Evolutionary conservation across 2,329 filamentous ascomycete genomes (phyloP), one percentile per base, ranked within the genome.

Genomic region (Biscogniauxia sp.): DNA sequence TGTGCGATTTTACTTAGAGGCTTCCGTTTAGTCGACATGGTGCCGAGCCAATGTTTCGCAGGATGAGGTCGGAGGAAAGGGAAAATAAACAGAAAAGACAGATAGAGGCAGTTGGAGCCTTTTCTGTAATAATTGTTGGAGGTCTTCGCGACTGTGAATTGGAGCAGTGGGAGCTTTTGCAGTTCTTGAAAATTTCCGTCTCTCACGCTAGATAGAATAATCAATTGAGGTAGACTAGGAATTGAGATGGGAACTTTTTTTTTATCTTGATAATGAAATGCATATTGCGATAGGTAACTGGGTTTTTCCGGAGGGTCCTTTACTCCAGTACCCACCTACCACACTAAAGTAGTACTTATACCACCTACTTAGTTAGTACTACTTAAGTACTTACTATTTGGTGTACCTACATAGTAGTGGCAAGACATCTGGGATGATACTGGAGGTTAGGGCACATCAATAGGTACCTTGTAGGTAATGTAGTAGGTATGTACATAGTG

Each of bases 1-100:
- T 81, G 76, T 60, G 82, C 84, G 69, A 88, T 78, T 75, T 82
- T 83, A 64, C 80, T 78, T 62, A 83, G 76, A 60, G 81, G 78
- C 80, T 87, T 88, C 72, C 85, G 79, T 75, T 86, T 88, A 52
- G 84, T 82, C 63, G 85, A 84, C 82, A 87, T 86, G 62, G 63
- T 72, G 57, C 37, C 55, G 54, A 20, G 17, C 51, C 55, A 52
- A 26, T 56, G 51, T 17, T 28, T 26, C 23, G 54, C 19, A 53
- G 11, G 26, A 63, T 45, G 23, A 20, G 5, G 28, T 41, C 26
- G 20, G 15, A 19, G 15, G 9, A 20, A 7, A 15, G 2, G 51
- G 32, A 57, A 56, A n/a, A 23, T 37, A 20, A 55, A 55, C 57
- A 25, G 26, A 25, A 52, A n/a, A 25, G 37, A 19, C 55, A 51